Base-by-base conservation (phyloP, 805 yeast genomes). In the Sugiyamaella mastotermitis region DNA sequence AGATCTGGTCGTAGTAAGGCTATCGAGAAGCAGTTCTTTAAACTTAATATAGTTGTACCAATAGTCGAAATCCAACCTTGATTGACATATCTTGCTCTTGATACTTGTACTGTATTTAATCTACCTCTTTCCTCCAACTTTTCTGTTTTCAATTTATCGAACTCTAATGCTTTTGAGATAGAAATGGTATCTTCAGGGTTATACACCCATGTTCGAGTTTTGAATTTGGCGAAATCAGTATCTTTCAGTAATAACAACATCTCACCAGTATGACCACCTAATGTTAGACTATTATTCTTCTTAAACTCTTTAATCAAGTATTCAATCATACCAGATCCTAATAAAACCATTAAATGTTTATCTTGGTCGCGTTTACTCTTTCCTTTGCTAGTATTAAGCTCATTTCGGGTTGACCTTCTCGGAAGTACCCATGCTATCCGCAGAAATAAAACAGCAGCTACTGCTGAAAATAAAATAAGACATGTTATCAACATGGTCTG, bases 261-360 rank as follows among this genome's bases (percentile, higher is more conserved):
- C 58, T 90, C 97, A 1, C 96, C 97, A 0, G 97, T 87, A 53
- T 87, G 97, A 2, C 97, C 97, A 2, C 98, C 98, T 0, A 96
- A 86, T 0, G 97, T 97, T 8, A 90, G 61, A n/a, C 86, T 22
- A 22, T 22, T n/a, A n/a, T n/a, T 10, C 24, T 22, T 10, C 10
- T 22, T 7, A 22, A 7, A 7, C 9, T 22, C 24, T 22, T 22
- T 22, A 7, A 26, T 7, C n/a, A 14, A 14, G 13, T 10, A 15
- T 15, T 29, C 10, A 8, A 15, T 13, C 40, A 2, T 37, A 25
- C 40, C 40, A 19, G 40, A 37, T 27, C 40, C 40, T 15, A 37
- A 16, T 4, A 37, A 30, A n/a, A 37, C 22, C 40, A 37, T 37
- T 5, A 37, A 9, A 30, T 19, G 28, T 9, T 29, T 27, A 6